A percentile compares a stretch with the other conserved stretches of the same genome.
Conservation (phyloP, 305 asterid genomes). For the Solanum hybrid region DNA sequence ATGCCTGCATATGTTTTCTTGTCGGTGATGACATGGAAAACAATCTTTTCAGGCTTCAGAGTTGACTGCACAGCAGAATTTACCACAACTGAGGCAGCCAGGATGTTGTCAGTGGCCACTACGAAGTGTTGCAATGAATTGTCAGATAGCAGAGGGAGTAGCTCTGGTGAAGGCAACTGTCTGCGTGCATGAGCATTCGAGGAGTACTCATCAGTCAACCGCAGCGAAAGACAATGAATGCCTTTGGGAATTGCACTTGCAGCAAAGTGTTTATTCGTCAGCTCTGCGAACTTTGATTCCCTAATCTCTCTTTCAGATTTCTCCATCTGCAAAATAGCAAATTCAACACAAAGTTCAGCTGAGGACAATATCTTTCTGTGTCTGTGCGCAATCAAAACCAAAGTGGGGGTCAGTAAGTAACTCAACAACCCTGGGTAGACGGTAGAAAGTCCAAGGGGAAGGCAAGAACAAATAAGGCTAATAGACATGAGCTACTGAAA, state of each 20-base stretch:
- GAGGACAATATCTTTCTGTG: not conserved
- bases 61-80: slow-evolving; percentile 76
- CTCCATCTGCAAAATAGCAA: slow-evolving; percentile 62
- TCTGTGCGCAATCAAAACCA: not conserved
- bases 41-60: slow-evolving; percentile 60
- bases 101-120: slow-evolving; percentile 86
- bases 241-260: slow-evolving; percentile 92
- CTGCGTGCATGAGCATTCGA: slow-evolving; percentile 97
- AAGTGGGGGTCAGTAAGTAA: not conserved
- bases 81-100: slow-evolving; percentile 96
- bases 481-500: not conserved
- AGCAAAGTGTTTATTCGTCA: slow-evolving; percentile 90
- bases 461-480: not conserved
- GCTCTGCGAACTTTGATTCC: slow-evolving; percentile 77
- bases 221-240: slow-evolving; percentile 82
- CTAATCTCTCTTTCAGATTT: slow-evolving; percentile 79
- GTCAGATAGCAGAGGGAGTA: slow-evolving; percentile 90
- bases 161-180: slow-evolving; percentile 97
- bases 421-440: not conserved
- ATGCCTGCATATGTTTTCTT: slow-evolving; percentile 99
- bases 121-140: slow-evolving; percentile 85
- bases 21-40: slow-evolving; percentile 96
- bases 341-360: slow-evolving; percentile 3
- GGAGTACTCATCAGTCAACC: slow-evolving; percentile 93
- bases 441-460: not conserved